A percentile compares a stretch with the other conserved stretches of the same genome.
phyloP scores from a whole-genome alignment of 345 rosid species.

The Draba incana region DNA sequence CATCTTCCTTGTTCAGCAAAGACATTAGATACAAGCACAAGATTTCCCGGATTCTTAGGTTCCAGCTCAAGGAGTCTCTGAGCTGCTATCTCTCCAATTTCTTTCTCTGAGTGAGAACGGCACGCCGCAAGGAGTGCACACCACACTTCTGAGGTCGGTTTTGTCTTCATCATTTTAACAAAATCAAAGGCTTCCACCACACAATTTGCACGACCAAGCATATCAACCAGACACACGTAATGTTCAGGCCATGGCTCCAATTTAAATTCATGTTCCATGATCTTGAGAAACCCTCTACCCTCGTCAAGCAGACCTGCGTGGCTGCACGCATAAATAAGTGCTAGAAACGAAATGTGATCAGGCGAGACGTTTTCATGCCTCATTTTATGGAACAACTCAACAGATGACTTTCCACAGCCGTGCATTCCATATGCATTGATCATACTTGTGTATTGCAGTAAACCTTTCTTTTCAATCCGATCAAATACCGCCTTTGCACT shows the following conservation, averaged over 20 bases:
- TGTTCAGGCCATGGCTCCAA: conserved; percentile 92
- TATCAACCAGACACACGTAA: conserved; percentile 78
- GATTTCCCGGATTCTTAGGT: conserved; percentile 73
- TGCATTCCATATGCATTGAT: conserved; percentile 85
- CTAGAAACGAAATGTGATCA: conserved; percentile 76
- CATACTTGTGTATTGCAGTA: conserved; percentile 75
- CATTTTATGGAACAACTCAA: conserved; percentile 62
- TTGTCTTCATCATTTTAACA: conserved; percentile 62
- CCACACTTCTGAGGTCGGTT: conserved; percentile 84
- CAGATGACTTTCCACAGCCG: conserved; percentile 68
- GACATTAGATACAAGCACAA: conserved; percentile 77
- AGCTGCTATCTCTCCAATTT: conserved; percentile 69
- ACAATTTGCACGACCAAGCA: conserved; percentile 78
- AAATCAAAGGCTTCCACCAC: conserved; percentile 73
- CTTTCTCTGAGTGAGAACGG: conserved; percentile 66
- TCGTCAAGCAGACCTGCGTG: conserved; percentile 77
- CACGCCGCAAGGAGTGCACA: conserved; percentile 86
- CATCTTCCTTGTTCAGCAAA: conserved; percentile 75
- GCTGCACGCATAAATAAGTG: conserved; percentile 82
- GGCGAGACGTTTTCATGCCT: conserved; percentile 50
- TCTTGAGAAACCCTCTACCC: conserved; percentile 59
- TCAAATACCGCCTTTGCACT: conserved; percentile 58
- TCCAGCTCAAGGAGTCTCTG: conserved; percentile 59
- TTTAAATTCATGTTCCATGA: conserved; percentile 63
- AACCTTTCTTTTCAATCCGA: conserved; percentile 46